Percentiles rank a stretch among this genome's conserved stretches.
phyloP scores from a whole-genome alignment of 169 alveolate species.

The Cryptosporidium baileyi region DNA sequence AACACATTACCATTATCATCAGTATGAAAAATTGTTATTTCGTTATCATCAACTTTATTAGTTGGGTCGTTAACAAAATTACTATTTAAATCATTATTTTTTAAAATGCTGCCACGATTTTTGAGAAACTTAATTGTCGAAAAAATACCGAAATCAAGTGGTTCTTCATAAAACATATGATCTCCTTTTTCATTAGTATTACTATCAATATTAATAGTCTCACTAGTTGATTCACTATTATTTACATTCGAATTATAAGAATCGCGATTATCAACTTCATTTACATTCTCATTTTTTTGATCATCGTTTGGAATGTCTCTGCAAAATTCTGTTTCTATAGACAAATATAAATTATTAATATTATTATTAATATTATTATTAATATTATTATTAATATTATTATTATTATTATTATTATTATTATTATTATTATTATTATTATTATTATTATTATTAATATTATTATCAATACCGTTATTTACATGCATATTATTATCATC shows the following conservation, averaged over 20 bases:
- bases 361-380: neutral
- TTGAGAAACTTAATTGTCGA: constrained; percentile 22
- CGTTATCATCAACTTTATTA: neutral
- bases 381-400: neutral
- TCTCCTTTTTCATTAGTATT: neutral
- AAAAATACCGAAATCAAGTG: constrained; percentile 47
- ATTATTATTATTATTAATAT: neutral
- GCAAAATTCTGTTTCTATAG: constrained; percentile 59
- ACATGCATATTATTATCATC: neutral
- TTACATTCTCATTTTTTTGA: neutral
- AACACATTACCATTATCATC: constrained; percentile 48
- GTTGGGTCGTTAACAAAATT: neutral
- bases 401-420: neutral
- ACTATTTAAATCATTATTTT: neutral
- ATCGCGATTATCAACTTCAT: neutral
- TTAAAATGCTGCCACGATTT: neutral
- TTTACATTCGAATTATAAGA: neutral
- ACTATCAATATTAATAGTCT: neutral
- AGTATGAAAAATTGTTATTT: constrained; percentile 25
- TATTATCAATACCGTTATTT: neutral
- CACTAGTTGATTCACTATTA: neutral
- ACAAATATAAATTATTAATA: neutral
- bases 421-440: neutral
- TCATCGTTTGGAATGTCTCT: neutral
- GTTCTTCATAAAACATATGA: constrained; percentile 20